Percentiles rank a stretch among this genome's conserved stretches.
Conservation (phyloP, 192 early-diverging fungal genomes). For the Jimgerdemannia flammicorona region DNA sequence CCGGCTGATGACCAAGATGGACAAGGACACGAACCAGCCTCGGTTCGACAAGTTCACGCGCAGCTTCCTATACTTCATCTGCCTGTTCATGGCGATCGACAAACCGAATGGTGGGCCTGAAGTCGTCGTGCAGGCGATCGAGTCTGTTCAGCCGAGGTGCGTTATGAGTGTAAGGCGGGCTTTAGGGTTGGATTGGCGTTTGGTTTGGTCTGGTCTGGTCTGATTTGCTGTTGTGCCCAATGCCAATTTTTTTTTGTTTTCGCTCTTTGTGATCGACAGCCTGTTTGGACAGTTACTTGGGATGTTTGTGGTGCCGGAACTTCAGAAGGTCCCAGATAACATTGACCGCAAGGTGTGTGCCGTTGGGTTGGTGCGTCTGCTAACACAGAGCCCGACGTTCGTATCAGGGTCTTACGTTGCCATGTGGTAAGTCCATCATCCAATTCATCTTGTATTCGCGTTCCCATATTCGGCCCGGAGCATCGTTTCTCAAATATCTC, state of each 20-base stretch:
- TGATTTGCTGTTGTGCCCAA: too few species aligned
- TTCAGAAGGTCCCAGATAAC: conserved; percentile 48
- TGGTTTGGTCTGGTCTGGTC: too few species aligned
- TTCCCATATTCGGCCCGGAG: too few species aligned
- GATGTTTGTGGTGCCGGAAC: conserved; percentile 61
- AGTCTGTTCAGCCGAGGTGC: conserved; percentile 56
- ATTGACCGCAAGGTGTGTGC: conserved; percentile 61
- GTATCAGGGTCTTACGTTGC: conserved; percentile 49
- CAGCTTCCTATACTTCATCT: conserved; percentile 66
- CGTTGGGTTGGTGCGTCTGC: conserved; percentile 60
- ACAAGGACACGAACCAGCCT: conserved; percentile 12
- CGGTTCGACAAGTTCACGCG: conserved; percentile 53
- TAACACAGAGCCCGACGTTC: conserved; percentile 53
- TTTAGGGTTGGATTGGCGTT: background rate
- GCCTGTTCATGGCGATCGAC: conserved; percentile 59
- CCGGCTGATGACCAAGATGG: conserved; percentile 52
- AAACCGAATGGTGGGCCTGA: conserved; percentile 59
- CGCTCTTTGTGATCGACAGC: conserved; percentile 17
- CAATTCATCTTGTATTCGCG: too few species aligned
- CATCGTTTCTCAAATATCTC: conserved; percentile 4
- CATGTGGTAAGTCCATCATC: conserved; percentile 29
- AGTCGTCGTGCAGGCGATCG: conserved; percentile 50
- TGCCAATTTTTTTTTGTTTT: conserved; percentile 2
- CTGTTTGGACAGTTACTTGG: conserved; percentile 64
- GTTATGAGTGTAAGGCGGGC: background rate